Evolutionary conservation across 345 rosid species (phyloP), one percentile per base, ranked within the genome.

Genomic region (Sisymbrium irio): DNA sequence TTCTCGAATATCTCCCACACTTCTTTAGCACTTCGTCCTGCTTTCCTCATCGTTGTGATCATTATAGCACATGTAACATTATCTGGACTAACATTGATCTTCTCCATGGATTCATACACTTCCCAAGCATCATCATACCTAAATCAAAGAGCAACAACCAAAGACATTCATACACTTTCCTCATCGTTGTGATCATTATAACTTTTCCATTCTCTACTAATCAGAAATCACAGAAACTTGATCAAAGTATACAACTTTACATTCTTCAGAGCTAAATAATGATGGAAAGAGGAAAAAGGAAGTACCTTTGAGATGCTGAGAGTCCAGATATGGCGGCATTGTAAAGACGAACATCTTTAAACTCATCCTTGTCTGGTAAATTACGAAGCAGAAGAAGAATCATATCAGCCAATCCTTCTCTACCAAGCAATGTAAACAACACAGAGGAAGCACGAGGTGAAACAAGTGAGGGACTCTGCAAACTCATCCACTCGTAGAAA

Each of bases 401-500:
- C 7, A 77, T 36, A 65, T 79, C 86, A 4, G 85, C 94, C 96
- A 88, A 78, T 25, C 82, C 65, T 27, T 85, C 79, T 67, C 72
- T 82, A 30, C 97, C 98, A 61, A 93, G 57, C 22, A 84, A 37
- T 2, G 94, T 88, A 76, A 91, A 93, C 62, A 93, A 14, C 27
- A 91, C 71, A 42, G 97, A 85, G 72, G 82, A 87, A 32, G 97
- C 85, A 37, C 88, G 87, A 47, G 94, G 64, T 0, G 92, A 80
- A 49, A 85, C 83, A 25, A 88, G 89, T 2, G 89, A 78, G 0
- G 92, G 98, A 25, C 80, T 90, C 69, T 88, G 98, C 70, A 85
- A 70, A 61, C 80, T 62, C 98, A 93, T 91, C 97, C 98, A 93
- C 71, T 93, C 97, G 15, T 79, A 86, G 66, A 93, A 85, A 75